These are phyloP conservation scores for Dillenia suffruticosa DNA, from an alignment of 164 flowering plant genomes.

Conservation along the genomic window DNA sequence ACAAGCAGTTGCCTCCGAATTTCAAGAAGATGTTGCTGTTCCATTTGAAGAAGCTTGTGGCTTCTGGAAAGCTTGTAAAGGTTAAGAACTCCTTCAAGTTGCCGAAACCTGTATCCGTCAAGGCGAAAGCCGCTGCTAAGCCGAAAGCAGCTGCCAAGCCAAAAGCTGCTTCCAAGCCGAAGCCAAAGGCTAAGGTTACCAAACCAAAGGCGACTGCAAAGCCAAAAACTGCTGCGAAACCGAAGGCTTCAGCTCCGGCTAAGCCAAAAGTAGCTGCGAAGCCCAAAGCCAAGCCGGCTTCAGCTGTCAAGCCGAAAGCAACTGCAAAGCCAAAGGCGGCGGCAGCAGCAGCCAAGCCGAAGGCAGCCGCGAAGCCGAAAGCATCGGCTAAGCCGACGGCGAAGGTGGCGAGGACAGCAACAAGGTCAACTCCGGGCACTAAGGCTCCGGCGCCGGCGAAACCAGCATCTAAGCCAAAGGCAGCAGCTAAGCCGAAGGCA, in stretches of 20 bases:
- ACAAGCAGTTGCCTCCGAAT: constrained; percentile 38
- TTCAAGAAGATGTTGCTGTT: constrained; percentile 47
- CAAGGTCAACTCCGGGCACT: constrained; percentile 2
- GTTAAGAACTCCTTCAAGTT: constrained; percentile 62
- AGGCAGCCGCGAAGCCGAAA: constrained; percentile 19
- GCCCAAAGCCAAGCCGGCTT: constrained; percentile 11
- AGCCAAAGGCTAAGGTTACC: constrained; percentile 22
- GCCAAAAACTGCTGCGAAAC: constrained; percentile 15
- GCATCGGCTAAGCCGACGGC: constrained; percentile 20
- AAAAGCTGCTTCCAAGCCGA: constrained; percentile 20
- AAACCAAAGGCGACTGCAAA: constrained; percentile 16
- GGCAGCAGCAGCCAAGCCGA: constrained; percentile 5
- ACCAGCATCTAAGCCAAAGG: constrained; percentile 2
- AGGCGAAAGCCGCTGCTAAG: constrained; percentile 15
- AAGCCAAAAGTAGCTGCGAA: constrained; percentile 7
- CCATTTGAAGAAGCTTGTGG: constrained; percentile 54
- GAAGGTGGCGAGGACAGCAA: background rate
- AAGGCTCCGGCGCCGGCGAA: constrained; percentile 16
- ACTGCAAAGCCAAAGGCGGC: constrained; percentile 13
- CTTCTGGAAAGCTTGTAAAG: constrained; percentile 51
- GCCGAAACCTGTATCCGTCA: constrained; percentile 14
- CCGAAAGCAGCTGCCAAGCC: constrained; percentile 23
- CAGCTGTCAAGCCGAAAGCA: constrained; percentile 1
- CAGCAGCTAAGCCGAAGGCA: constrained; percentile 11
- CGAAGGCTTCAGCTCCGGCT: constrained; percentile 19